Conservation (phyloP, 2,329 filamentous ascomycete species). For the Sarocladiaceae sp. region DNA sequence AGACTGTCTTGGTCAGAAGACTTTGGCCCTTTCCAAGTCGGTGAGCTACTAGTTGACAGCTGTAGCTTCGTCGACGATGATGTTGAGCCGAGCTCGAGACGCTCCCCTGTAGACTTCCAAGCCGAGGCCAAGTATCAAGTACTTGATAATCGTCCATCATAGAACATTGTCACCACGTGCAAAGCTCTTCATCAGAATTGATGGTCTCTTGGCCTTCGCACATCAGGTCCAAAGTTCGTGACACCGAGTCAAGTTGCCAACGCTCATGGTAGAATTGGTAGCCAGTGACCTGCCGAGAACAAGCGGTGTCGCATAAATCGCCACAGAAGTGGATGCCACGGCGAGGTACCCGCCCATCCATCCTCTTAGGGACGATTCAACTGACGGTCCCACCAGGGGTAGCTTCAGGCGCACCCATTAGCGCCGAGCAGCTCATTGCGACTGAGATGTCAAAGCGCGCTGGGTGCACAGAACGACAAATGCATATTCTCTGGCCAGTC, state of each 20-base stretch:
- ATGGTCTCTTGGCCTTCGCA: too few species aligned
- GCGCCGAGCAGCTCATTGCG: neutral
- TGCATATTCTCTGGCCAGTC: too few species aligned
- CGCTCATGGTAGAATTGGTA: neutral
- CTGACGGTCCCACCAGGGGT: neutral
- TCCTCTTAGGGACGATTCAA: neutral
- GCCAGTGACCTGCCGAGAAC: neutral
- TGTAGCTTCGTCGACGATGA: too few species aligned
- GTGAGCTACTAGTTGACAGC: neutral
- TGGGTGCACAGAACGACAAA: too few species aligned
- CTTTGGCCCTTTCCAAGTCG: neutral
- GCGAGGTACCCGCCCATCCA: neutral
- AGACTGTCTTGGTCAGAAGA: neutral
- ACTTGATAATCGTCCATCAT: too few species aligned
- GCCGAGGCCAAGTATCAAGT: too few species aligned
- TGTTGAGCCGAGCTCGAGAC: neutral
- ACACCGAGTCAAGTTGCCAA: too few species aligned
- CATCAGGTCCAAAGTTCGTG: too few species aligned
- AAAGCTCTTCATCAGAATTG: too few species aligned
- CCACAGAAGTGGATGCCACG: neutral
- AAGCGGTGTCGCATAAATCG: neutral
- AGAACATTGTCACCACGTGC: too few species aligned
- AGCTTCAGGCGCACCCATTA: neutral
- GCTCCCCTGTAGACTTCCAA: too few species aligned
- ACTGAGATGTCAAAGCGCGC: neutral